Evolutionary conservation across 352 stramenopile species (phyloP).

Genomic region (Globisporangium barbulae): DNA sequence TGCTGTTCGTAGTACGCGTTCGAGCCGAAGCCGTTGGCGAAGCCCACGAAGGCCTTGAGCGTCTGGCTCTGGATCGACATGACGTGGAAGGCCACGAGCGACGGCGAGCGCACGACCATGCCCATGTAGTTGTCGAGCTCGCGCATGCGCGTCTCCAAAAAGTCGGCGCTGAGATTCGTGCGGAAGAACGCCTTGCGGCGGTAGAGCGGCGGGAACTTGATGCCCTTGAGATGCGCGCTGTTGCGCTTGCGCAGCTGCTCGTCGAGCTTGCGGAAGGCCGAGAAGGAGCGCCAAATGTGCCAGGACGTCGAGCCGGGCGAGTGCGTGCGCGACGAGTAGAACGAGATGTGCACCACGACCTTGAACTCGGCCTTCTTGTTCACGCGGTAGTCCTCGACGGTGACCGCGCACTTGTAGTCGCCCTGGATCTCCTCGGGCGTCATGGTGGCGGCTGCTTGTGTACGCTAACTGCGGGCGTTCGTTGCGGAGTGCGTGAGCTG

Average conservation of each 20-base stretch:
- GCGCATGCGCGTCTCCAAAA: slow-evolving; percentile 51
- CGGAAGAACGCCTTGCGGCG: slow-evolving; percentile 66
- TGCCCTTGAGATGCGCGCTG: slow-evolving; percentile 67
- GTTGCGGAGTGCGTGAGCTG: neutral
- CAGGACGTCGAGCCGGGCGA: slow-evolving; percentile 61
- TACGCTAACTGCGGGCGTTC: neutral
- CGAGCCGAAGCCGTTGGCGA: slow-evolving; percentile 68
- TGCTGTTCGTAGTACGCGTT: slow-evolving; percentile 72
- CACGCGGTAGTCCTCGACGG: slow-evolving; percentile 69
- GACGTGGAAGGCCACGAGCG: slow-evolving; percentile 77
- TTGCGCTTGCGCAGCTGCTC: slow-evolving; percentile 77
- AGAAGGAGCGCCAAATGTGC: slow-evolving; percentile 84
- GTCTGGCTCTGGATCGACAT: slow-evolving; percentile 67
- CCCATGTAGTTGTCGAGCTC: slow-evolving; percentile 80
- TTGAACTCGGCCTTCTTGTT: slow-evolving; percentile 84
- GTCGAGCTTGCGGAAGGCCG: slow-evolving; percentile 78
- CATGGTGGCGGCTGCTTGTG: slow-evolving; percentile 24
- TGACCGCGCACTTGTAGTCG: slow-evolving; percentile 59
- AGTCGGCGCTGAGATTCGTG: slow-evolving; percentile 57
- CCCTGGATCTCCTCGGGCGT: slow-evolving; percentile 81
- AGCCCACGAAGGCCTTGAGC: slow-evolving; percentile 78
- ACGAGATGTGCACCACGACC: slow-evolving; percentile 60
- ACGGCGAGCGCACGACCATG: slow-evolving; percentile 51
- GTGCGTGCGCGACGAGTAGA: slow-evolving; percentile 75
- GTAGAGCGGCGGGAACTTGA: slow-evolving; percentile 82